Percentiles rank a stretch among this genome's conserved stretches.
Evolutionary conservation across 805 yeast genomes (phyloP).

Genomic region (Candida piceae): DNA sequence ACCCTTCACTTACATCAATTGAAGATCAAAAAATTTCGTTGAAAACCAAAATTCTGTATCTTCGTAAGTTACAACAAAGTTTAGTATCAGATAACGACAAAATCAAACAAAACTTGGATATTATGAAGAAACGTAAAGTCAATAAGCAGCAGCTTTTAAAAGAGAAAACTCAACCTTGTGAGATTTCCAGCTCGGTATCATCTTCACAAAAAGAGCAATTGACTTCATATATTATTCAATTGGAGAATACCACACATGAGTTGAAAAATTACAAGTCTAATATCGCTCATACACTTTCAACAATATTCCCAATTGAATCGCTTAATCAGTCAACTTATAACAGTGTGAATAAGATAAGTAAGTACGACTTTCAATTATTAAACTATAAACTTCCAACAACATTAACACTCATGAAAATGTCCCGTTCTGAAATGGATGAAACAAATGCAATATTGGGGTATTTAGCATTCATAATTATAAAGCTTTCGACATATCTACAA

Average conservation of each 20-base stretch:
- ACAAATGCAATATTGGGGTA: conserved; percentile 47
- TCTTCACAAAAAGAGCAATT: conserved; percentile 8
- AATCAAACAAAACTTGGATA: background rate
- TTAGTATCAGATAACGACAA: background rate
- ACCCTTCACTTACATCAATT: background rate
- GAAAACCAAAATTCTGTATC: background rate
- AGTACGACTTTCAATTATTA: conserved; percentile 28
- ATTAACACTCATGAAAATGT: conserved; percentile 15
- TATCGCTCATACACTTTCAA: conserved; percentile 18
- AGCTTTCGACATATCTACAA: conserved; percentile 36
- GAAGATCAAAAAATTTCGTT: background rate
- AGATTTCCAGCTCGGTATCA: background rate
- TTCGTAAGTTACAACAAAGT: background rate
- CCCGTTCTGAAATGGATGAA: conserved; percentile 32
- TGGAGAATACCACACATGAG: conserved; percentile 8
- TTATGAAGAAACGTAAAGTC: background rate
- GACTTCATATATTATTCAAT: conserved; percentile 9
- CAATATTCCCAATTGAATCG: conserved; percentile 30
- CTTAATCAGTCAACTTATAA: conserved; percentile 12
- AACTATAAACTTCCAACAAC: conserved; percentile 27
- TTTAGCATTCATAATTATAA: conserved; percentile 36
- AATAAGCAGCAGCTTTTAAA: background rate
- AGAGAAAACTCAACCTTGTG: background rate
- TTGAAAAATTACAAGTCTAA: conserved; percentile 22
- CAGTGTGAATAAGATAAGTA: conserved; percentile 13